phyloP scores from a whole-genome alignment of 306 rosid species.

The Parietaria judaica region DNA sequence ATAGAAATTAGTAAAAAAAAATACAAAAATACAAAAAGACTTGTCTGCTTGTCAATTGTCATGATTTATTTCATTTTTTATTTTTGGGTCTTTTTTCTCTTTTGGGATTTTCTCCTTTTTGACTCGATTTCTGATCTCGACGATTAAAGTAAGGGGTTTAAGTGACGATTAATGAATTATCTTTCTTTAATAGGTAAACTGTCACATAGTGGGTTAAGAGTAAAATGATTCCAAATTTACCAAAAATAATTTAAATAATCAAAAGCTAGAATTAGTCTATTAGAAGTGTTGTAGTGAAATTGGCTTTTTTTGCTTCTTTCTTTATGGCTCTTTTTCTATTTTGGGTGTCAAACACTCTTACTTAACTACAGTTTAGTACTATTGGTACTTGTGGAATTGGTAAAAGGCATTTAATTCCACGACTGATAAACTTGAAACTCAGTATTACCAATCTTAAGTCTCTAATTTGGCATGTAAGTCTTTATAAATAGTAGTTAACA shows the following conservation, averaged over 20 bases:
- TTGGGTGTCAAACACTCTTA: background rate
- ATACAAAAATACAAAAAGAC: background rate
- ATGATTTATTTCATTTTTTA: background rate
- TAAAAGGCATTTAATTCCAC: background rate
- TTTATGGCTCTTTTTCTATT: background rate
- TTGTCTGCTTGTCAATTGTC: background rate
- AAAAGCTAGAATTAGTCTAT: background rate
- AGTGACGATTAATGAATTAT: conserved; percentile 13
- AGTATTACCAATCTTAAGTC: background rate
- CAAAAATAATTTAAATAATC: background rate
- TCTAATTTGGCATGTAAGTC: background rate
- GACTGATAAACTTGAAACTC: no score
- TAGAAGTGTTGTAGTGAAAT: conserved; percentile 7
- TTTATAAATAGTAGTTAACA: no score
- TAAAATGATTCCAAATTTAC: background rate
- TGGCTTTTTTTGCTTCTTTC: background rate
- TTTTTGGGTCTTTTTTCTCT: background rate
- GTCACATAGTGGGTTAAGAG: conserved; percentile 12
- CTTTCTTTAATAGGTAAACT: conserved; percentile 25
- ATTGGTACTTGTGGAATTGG: background rate
- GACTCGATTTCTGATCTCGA: conserved; percentile 8
- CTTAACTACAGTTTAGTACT: background rate
- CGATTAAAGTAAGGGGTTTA: conserved; percentile 7
- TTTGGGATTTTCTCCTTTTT: conserved; percentile 6
- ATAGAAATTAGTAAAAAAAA: background rate